phyloP scores from a whole-genome alignment of 2,329 filamentous ascomycete species.

The Fusarium sp. region DNA sequence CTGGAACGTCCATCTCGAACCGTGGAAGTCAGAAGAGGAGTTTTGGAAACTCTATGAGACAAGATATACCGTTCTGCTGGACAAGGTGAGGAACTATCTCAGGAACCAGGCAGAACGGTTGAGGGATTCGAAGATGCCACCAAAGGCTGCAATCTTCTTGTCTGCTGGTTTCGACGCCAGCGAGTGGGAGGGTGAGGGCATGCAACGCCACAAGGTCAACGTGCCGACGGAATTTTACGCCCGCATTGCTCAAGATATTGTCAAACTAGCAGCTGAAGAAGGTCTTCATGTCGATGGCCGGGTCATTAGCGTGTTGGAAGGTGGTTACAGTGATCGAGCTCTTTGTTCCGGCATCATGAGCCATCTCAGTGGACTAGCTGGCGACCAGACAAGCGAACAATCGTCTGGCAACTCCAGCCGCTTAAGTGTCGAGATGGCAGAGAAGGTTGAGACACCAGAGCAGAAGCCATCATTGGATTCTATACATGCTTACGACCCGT shows the following conservation, averaged over 20 bases:
- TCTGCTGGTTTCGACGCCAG: constrained; percentile 98
- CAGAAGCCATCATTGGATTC: constrained; percentile 38
- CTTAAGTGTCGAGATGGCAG: constrained; percentile 69
- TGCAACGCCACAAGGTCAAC: constrained; percentile 96
- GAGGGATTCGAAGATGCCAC: constrained; percentile 66
- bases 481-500: constrained; percentile 67
- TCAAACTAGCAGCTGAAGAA: constrained; percentile 83
- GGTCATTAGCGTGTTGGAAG: constrained; percentile 92
- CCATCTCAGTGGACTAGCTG: constrained; percentile 85
- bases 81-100: constrained; percentile 85
- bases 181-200: constrained; percentile 89
- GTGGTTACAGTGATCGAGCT: constrained; percentile 94
- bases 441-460: constrained; percentile 57
- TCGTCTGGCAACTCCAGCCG: constrained; percentile 52
- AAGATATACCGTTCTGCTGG: constrained; percentile 79
- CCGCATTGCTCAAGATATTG: constrained; percentile 85
- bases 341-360: constrained; percentile 89
- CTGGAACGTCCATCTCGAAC: constrained; percentile 94
- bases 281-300: constrained; percentile 82
- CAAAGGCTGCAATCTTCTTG: constrained; percentile 90
- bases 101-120: constrained; percentile 76
- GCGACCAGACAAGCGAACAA: constrained; percentile 59
- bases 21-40: constrained; percentile 83
- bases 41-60: constrained; percentile 91
- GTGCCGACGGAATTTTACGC: constrained; percentile 98